Conservation (phyloP, 2,329 filamentous ascomycete species). For the Phialemoniopsis sp. region DNA sequence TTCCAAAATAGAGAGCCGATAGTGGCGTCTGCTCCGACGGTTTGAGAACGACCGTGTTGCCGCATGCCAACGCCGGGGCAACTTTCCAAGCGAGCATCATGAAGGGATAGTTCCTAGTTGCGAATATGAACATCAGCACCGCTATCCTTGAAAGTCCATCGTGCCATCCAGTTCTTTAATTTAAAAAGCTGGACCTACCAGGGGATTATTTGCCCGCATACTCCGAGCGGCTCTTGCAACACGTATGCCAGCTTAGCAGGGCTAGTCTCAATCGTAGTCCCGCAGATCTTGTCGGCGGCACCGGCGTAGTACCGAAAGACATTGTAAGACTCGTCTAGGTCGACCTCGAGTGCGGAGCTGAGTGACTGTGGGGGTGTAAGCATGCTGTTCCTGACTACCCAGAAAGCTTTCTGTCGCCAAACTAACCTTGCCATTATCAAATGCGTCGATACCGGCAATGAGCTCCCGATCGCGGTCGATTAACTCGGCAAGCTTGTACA, state of each 20-base stretch:
- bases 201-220: conserved; percentile 66
- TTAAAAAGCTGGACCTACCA: too few species aligned
- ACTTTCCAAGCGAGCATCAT: conserved; percentile 71
- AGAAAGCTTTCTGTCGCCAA: too few species aligned
- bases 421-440: conserved; percentile 84
- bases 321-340: conserved; percentile 20
- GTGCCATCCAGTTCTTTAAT: too few species aligned
- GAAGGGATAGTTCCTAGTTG: conserved; percentile 63
- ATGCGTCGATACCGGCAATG: conserved; percentile 57
- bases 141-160: too few species aligned
- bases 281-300: conserved; percentile 68
- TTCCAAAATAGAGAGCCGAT: conserved; percentile 56
- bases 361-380: too few species aligned
- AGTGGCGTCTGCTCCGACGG: conserved; percentile 59
- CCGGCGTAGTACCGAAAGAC: conserved; percentile 70
- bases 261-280: conserved; percentile 63
- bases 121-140: too few species aligned
- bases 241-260: conserved; percentile 65
- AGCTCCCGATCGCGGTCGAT: conserved; percentile 27
- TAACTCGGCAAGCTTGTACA: conserved; percentile 39
- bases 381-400: too few species aligned
- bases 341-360: conserved; percentile 41
- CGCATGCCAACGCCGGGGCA: conserved; percentile 59
- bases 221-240: conserved; percentile 64
- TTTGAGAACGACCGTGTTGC: conserved; percentile 59